Evolutionary conservation across 1,284 basidiomycete genomes (phyloP).

Genomic region (Trichosporon ovoides): DNA sequence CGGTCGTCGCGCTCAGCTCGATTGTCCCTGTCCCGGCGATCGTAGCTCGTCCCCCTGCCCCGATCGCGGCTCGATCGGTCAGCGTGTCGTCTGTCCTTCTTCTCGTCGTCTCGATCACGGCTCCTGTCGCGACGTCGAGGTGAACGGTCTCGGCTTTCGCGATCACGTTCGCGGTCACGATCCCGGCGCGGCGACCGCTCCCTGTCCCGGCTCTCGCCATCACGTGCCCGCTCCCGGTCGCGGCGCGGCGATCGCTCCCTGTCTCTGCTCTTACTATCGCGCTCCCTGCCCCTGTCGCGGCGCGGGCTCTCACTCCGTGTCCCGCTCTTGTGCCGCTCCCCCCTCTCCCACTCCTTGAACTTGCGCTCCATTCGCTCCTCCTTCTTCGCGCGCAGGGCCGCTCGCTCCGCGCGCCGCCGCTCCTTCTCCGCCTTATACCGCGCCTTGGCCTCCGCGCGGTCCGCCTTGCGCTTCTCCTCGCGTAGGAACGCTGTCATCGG

Average conservation of each 20-base stretch:
- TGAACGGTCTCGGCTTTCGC: slow-evolving; percentile 1
- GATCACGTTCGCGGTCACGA: slow-evolving; percentile 1
- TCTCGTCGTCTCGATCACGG: slow-evolving; percentile 1
- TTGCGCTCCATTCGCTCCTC: slow-evolving; percentile 27
- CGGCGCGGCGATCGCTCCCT: neutral
- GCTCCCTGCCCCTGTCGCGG: slow-evolving; percentile 6
- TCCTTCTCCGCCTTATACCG: slow-evolving; percentile 68
- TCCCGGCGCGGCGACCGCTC: slow-evolving; percentile 1
- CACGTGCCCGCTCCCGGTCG: neutral
- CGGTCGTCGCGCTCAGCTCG: neutral
- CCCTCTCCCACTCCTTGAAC: slow-evolving; percentile 11
- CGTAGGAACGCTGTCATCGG: slow-evolving; percentile 89
- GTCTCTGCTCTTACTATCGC: neutral
- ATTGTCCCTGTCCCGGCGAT: neutral
- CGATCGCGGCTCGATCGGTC: neutral
- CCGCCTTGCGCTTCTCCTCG: slow-evolving; percentile 28
- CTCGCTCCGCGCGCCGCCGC: slow-evolving; percentile 56
- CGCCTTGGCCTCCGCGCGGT: slow-evolving; percentile 60
- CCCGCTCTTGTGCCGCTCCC: neutral
- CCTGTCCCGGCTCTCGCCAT: slow-evolving; percentile 3
- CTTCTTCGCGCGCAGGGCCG: slow-evolving; percentile 49
- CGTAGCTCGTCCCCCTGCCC: neutral
- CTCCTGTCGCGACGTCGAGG: neutral
- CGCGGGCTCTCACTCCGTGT: slow-evolving; percentile 14
- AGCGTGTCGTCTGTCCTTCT: neutral